These are phyloP conservation scores for Rhododendron molle DNA, from an alignment of 148 eudicot species.

Conservation along the genomic window DNA sequence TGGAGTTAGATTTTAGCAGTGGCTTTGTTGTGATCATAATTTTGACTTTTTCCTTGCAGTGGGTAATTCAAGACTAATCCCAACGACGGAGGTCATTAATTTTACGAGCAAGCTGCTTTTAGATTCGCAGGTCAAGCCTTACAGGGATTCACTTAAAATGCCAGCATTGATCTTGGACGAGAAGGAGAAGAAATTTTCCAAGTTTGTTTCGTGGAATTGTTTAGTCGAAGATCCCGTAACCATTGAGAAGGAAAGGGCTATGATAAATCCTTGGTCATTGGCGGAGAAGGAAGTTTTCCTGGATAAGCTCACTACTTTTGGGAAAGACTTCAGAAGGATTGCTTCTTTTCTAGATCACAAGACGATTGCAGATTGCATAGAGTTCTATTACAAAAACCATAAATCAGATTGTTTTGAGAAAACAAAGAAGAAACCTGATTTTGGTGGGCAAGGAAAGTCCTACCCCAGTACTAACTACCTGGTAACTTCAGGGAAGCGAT, in stretches of 20 bases:
- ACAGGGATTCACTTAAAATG: slow-evolving; percentile 67
- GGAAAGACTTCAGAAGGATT: slow-evolving; percentile 78
- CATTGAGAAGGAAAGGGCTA: slow-evolving; percentile 69
- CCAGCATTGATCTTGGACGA: slow-evolving; percentile 69
- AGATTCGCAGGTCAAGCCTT: slow-evolving; percentile 38
- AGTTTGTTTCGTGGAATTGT: slow-evolving; percentile 67
- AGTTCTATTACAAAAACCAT: slow-evolving; percentile 93
- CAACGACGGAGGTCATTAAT: slow-evolving; percentile 38
- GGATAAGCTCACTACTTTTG: slow-evolving; percentile 54
- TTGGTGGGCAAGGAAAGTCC: slow-evolving; percentile 47
- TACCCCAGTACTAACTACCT: slow-evolving; percentile 44
- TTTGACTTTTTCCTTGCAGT: slow-evolving; percentile 36
- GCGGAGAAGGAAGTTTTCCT: slow-evolving; percentile 72
- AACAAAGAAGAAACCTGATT: slow-evolving; percentile 48
- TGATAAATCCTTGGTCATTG: slow-evolving; percentile 68
- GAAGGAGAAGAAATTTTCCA: slow-evolving; percentile 45
- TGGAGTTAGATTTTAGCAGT: not conserved
- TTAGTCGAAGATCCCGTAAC: slow-evolving; percentile 77
- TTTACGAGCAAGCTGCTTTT: slow-evolving; percentile 55
- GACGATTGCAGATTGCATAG: slow-evolving; percentile 80
- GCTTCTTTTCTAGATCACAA: slow-evolving; percentile 78
- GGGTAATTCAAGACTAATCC: slow-evolving; percentile 41
- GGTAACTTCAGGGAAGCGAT: slow-evolving; percentile 64
- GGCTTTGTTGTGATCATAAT: not conserved
- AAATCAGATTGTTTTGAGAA: slow-evolving; percentile 62